Conservation (phyloP, 1,284 basidiomycete species). For the Cryptococcus maquisensis region DNA sequence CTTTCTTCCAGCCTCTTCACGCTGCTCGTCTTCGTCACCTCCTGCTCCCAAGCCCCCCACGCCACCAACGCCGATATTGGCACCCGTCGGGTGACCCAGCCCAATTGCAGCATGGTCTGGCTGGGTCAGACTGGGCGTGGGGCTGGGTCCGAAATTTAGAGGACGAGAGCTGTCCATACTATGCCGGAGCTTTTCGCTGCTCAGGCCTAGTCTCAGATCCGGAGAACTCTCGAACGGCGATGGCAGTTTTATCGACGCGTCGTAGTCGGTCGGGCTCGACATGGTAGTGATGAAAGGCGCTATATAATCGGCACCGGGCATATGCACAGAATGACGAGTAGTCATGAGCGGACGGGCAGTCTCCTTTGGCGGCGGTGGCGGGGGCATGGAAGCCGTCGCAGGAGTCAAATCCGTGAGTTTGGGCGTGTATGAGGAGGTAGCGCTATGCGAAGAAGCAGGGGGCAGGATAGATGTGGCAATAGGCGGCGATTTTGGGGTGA, state of each 20-base stretch:
- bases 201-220: slow-evolving; percentile 1
- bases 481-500: neutral
- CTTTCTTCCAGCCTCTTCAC: slow-evolving; percentile 44
- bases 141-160: neutral
- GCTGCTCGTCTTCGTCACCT: slow-evolving; percentile 40
- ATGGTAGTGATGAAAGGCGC: slow-evolving; percentile 20
- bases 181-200: neutral
- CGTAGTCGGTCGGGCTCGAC: neutral
- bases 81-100: neutral
- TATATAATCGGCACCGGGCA: slow-evolving; percentile 18
- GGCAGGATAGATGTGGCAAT: neutral
- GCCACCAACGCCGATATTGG: slow-evolving; percentile 23
- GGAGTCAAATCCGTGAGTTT: neutral
- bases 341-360: slow-evolving; percentile 7
- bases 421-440: neutral
- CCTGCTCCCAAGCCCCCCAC: slow-evolving; percentile 34
- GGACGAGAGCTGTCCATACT: slow-evolving; percentile 7
- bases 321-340: slow-evolving; percentile 23
- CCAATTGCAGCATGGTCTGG: neutral
- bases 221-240: slow-evolving; percentile 10
- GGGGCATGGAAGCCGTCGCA: neutral
- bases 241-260: neutral
- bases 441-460: neutral
- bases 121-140: neutral
- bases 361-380: neutral